A percentile compares a stretch with the other conserved stretches of the same genome.
Evolutionary conservation across 192 early-diverging fungal genomes (phyloP).

Genomic region (Phycomyces blakesleeanus): DNA sequence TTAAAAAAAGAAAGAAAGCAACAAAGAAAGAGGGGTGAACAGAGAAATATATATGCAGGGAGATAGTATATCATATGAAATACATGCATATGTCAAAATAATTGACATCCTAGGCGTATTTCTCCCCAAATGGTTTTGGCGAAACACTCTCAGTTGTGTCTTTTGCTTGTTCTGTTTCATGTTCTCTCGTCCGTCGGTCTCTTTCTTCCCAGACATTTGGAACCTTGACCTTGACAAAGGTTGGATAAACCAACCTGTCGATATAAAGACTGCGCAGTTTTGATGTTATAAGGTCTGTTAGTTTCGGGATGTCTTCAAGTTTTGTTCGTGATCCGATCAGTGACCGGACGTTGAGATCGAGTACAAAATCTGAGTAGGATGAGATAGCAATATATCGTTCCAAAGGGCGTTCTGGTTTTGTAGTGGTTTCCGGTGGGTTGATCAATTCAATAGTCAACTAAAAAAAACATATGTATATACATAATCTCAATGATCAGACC

Average conservation of each 20-base stretch:
- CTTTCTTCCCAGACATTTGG: slow-evolving; percentile 55
- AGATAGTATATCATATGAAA: too few species aligned
- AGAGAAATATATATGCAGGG: too few species aligned
- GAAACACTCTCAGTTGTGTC: neutral
- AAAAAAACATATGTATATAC: slow-evolving; percentile 22
- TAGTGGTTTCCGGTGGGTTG: slow-evolving; percentile 29
- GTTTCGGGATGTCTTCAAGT: slow-evolving; percentile 92
- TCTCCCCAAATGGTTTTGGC: neutral
- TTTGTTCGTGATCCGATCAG: slow-evolving; percentile 94
- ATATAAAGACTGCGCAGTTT: slow-evolving; percentile 65
- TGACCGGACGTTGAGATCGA: slow-evolving; percentile 87
- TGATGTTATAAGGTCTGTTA: slow-evolving; percentile 79
- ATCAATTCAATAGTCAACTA: slow-evolving; percentile 48
- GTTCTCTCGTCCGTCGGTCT: slow-evolving; percentile 23
- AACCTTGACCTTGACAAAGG: slow-evolving; percentile 59
- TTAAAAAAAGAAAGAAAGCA: too few species aligned
- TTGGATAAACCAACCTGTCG: slow-evolving; percentile 74
- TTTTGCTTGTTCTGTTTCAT: slow-evolving; percentile 2
- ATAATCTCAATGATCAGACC: too few species aligned
- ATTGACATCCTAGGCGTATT: too few species aligned
- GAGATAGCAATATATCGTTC: slow-evolving; percentile 53
- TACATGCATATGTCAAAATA: too few species aligned
- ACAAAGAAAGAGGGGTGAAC: too few species aligned
- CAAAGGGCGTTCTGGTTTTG: slow-evolving; percentile 28
- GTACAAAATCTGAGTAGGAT: slow-evolving; percentile 60